These are phyloP conservation scores for Myrica gale DNA, from an alignment of 306 rosid species.

Conservation along the genomic window DNA sequence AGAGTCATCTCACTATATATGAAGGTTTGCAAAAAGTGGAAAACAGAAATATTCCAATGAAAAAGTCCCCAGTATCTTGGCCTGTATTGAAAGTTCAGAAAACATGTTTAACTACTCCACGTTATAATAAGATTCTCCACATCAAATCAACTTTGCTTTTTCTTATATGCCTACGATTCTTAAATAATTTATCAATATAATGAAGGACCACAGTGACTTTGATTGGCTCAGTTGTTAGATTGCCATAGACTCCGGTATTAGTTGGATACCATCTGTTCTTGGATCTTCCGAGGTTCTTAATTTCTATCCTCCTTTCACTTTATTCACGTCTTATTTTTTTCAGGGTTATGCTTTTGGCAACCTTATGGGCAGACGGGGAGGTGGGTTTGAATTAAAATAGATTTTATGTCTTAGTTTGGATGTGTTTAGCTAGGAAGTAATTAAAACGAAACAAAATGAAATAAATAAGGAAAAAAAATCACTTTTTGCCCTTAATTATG, in stretches of 20 bases:
- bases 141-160: background rate
- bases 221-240: constrained; percentile 11
- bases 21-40: constrained; percentile 32
- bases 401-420: background rate
- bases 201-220: background rate
- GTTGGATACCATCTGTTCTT: background rate
- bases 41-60: constrained; percentile 33
- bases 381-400: background rate
- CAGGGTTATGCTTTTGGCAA: background rate
- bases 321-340: background rate
- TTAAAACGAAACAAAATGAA: no score
- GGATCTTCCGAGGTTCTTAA: background rate
- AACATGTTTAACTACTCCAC: constrained; percentile 3
- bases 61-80: constrained; percentile 30
- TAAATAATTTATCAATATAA: background rate
- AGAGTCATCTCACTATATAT: constrained; percentile 31
- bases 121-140: background rate
- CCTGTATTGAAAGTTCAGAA: constrained; percentile 11
- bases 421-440: no score
- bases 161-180: background rate
- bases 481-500: no score
- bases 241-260: background rate
- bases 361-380: background rate
- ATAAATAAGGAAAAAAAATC: no score
- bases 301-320: background rate